Percentiles rank a stretch among this genome's conserved stretches.
These are phyloP conservation scores for Rhodotorula diobovata DNA, from an alignment of 768 basidiomycete genomes.

Conservation along the genomic window DNA sequence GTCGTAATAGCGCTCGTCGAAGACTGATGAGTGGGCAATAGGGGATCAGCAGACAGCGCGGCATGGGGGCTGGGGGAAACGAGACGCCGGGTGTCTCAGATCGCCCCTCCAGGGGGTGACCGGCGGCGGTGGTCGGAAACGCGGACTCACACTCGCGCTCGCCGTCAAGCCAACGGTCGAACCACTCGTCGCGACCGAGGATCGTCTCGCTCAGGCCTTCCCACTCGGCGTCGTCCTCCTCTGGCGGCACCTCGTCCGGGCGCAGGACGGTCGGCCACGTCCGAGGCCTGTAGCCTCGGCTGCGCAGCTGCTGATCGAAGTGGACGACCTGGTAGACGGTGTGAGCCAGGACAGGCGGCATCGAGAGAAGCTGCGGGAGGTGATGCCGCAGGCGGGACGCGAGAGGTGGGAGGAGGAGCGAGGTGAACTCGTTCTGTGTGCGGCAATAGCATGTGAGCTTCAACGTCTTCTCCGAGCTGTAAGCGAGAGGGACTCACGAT, in stretches of 20 bases:
- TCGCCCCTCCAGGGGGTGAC: neutral
- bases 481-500: constrained; percentile 52
- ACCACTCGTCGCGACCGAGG: constrained; percentile 80
- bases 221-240: constrained; percentile 51
- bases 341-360: constrained; percentile 77
- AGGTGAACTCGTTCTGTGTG: constrained; percentile 76
- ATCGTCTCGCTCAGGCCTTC: constrained; percentile 76
- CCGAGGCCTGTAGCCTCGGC: constrained; percentile 61
- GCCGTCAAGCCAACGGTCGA: constrained; percentile 79
- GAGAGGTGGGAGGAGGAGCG: constrained; percentile 70
- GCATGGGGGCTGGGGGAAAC: no score
- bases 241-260: constrained; percentile 17
- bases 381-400: constrained; percentile 69
- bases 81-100: neutral
- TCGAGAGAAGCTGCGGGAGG: constrained; percentile 65
- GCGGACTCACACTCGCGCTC: constrained; percentile 73
- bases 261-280: constrained; percentile 43
- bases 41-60: neutral
- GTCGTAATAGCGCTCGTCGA: constrained; percentile 76
- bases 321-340: constrained; percentile 86
- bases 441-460: constrained; percentile 2
- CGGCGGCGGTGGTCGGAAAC: neutral
- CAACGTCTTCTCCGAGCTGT: neutral
- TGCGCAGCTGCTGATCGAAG: constrained; percentile 73
- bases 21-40: constrained; percentile 55